phyloP scores from a whole-genome alignment of 1,284 basidiomycete species.

The Inonotus obliquus region DNA sequence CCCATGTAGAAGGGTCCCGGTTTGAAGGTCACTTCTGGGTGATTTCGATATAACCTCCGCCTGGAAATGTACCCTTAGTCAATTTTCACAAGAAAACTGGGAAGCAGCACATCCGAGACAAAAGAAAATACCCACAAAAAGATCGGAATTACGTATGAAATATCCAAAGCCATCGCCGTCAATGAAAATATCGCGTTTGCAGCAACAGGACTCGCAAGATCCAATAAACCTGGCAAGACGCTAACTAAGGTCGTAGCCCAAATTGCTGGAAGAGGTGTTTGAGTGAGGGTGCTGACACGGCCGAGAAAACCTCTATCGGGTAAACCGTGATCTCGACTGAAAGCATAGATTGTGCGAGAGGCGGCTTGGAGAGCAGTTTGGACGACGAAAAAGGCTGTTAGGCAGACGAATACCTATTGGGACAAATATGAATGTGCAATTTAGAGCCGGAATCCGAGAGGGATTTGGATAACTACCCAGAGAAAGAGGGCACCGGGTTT shows the following conservation, averaged over 20 bases:
- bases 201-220: conserved; percentile 74
- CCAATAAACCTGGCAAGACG: conserved; percentile 70
- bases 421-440: no score
- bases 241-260: conserved; percentile 70
- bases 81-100: no score
- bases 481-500: conserved; percentile 65
- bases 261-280: conserved; percentile 81
- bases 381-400: conserved; percentile 80
- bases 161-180: conserved; percentile 68
- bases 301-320: conserved; percentile 83
- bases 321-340: conserved; percentile 82
- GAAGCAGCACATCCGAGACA: background rate
- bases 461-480: conserved; percentile 46
- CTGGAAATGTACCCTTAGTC: no score
- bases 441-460: conserved; percentile 17
- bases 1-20: conserved; percentile 91
- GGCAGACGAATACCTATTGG: conserved; percentile 60
- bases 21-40: conserved; percentile 82
- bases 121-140: conserved; percentile 35
- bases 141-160: conserved; percentile 75
- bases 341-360: conserved; percentile 85
- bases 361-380: conserved; percentile 82
- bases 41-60: conserved; percentile 67
- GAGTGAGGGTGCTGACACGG: conserved; percentile 55
- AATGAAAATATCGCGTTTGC: conserved; percentile 82